phyloP scores from a whole-genome alignment of 108 stramenopile species.

The Pseudonitzschia pungens region DNA sequence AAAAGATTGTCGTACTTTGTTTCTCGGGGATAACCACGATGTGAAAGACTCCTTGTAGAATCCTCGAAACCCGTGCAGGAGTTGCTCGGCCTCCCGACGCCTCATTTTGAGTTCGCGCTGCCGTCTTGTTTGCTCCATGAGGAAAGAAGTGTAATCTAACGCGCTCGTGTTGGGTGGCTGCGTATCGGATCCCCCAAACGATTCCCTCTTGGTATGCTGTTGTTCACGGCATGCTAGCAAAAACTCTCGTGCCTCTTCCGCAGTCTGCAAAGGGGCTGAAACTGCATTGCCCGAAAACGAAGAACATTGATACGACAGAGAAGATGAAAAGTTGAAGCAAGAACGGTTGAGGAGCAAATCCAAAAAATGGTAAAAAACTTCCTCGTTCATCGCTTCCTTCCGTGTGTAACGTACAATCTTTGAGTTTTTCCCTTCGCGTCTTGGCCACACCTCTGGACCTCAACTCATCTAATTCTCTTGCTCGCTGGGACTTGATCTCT shows the following conservation, averaged over 20 bases:
- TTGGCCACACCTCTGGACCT: constrained; percentile 41
- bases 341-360: not conserved
- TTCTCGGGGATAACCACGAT: constrained; percentile 23
- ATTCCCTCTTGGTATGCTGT: constrained; percentile 30
- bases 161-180: not conserved
- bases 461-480: constrained; percentile 44
- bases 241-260: constrained; percentile 53
- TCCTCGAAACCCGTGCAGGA: constrained; percentile 53
- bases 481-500: constrained; percentile 37
- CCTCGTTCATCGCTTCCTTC: not conserved
- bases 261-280: constrained; percentile 48
- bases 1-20: constrained; percentile 24
- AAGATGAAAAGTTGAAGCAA: not conserved
- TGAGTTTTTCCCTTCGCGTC: constrained; percentile 39
- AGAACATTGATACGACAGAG: not conserved
- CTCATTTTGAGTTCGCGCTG: constrained; percentile 45
- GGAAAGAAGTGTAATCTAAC: constrained; percentile 53
- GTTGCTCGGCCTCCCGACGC: constrained; percentile 50
- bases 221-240: constrained; percentile 36
- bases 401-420: constrained; percentile 42
- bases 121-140: constrained; percentile 45
- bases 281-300: not conserved
- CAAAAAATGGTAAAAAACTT: not conserved
- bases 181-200: constrained; percentile 2
- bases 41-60: constrained; percentile 16